Conservation (phyloP, 345 rosid genomes). For the Euphorbia peplus region DNA sequence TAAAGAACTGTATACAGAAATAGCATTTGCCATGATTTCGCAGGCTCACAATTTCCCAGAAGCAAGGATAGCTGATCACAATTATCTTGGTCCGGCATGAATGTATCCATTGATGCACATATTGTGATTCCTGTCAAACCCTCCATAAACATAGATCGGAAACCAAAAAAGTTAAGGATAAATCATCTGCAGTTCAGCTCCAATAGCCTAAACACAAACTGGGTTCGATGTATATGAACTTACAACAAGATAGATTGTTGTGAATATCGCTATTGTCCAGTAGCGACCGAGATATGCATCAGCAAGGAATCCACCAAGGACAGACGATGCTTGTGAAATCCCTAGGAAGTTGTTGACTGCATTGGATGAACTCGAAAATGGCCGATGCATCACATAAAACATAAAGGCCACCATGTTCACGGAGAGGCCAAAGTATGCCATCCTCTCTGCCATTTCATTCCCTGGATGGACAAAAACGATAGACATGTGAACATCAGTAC, state of each 20-base stretch:
- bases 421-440: constrained; percentile 90
- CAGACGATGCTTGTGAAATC: constrained; percentile 87
- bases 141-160: constrained; percentile 37
- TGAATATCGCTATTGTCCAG: constrained; percentile 90
- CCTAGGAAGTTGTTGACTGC: constrained; percentile 90
- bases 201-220: neutral
- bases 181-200: neutral
- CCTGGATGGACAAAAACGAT: constrained; percentile 38
- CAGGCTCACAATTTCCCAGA: constrained; percentile 62
- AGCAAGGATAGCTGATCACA: constrained; percentile 66
- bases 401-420: constrained; percentile 95
- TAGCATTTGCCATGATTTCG: constrained; percentile 81
- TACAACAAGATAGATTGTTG: constrained; percentile 78
- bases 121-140: constrained; percentile 88
- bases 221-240: constrained; percentile 10
- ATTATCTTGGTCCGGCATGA: constrained; percentile 56
- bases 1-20: constrained; percentile 74
- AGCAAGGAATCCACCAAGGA: constrained; percentile 87
- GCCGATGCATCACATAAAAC: constrained; percentile 85
- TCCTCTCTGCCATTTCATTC: constrained; percentile 94
- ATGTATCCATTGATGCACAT: constrained; percentile 55
- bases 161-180: neutral
- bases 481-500: too few species aligned
- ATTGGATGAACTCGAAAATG: constrained; percentile 77
- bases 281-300: constrained; percentile 95